These are phyloP conservation scores for Trypanosoma boissoni DNA, from an alignment of 208 protist species.

Conservation along the genomic window DNA sequence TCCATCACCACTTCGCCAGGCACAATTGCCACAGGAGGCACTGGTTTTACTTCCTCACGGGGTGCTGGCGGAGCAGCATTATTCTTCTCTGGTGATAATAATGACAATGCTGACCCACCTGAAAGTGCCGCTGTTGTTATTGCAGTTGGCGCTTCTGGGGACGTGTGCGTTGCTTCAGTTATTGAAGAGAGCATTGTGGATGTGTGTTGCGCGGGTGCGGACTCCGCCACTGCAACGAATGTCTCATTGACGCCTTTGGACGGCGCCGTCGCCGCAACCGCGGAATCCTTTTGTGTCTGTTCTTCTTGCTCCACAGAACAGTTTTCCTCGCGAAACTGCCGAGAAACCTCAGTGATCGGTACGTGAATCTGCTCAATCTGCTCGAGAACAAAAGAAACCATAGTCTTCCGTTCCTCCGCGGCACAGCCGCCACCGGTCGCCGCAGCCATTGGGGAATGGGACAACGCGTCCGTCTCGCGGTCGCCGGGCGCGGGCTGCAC, in stretches of 20 bases:
- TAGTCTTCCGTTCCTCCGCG: background rate
- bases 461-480: too few relatives aligned
- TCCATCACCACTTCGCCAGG: background rate
- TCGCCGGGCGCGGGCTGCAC: background rate
- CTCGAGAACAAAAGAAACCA: constrained; percentile 12
- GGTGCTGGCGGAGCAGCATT: too few relatives aligned
- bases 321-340: background rate
- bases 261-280: background rate
- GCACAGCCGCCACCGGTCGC: background rate
- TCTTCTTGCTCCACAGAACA: background rate
- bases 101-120: too few relatives aligned
- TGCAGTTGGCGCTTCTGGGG: too few relatives aligned
- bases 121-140: too few relatives aligned
- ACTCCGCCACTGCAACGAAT: too few relatives aligned
- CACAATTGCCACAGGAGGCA: background rate
- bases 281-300: background rate
- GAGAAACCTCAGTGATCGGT: background rate
- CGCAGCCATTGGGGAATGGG: background rate
- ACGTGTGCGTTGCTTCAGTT: too few relatives aligned
- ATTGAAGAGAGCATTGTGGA: too few relatives aligned
- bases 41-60: too few relatives aligned
- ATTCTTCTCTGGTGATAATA: too few relatives aligned
- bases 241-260: too few relatives aligned
- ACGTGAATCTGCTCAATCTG: constrained; percentile 13
- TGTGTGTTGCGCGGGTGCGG: too few relatives aligned